Evolutionary conservation across 768 basidiomycete species (phyloP).

Genomic region (Hericium rajendrae): DNA sequence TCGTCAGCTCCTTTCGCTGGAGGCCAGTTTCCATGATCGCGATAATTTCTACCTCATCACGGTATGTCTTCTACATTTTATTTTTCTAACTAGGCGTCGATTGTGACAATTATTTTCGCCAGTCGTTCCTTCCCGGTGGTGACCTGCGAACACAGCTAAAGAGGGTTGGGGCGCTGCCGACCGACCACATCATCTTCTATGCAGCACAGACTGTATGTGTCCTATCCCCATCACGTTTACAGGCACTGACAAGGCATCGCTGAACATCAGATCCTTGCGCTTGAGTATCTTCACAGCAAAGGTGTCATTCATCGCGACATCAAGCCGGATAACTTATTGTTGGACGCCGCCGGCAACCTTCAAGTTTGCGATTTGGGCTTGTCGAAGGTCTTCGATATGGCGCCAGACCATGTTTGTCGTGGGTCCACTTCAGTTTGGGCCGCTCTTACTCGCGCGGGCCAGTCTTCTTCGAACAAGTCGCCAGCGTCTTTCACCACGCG

Average conservation of each 20-base stretch:
- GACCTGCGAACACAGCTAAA: slow-evolving; percentile 1
- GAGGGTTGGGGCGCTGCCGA: not conserved
- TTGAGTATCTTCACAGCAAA: slow-evolving; percentile 2
- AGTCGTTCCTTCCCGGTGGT: slow-evolving; percentile 5
- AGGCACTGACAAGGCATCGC: not conserved
- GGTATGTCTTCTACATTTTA: not conserved
- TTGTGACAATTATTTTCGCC: not conserved
- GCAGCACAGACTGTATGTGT: slow-evolving; percentile 7
- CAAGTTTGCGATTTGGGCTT: slow-evolving; percentile 7
- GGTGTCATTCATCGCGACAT: slow-evolving; percentile 8
- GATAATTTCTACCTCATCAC: slow-evolving; percentile 8
- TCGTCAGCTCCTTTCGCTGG: not conserved
- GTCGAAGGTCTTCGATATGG: slow-evolving; percentile 2
- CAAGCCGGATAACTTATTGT: slow-evolving; percentile 8
- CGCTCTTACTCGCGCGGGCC: not conserved
- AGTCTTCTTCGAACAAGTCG: not conserved
- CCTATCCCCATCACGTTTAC: not conserved
- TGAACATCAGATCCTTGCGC: slow-evolving; percentile 3
- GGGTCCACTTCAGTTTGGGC: not conserved
- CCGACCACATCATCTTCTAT: not conserved
- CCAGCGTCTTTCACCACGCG: not conserved
- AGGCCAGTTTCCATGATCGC: slow-evolving; percentile 6
- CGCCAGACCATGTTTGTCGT: not conserved
- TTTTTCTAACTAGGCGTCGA: not conserved
- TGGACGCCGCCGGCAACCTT: slow-evolving; percentile 5